Base-by-base conservation (phyloP, 1,284 basidiomycete species). In the Wallemia mellicola region DNA sequence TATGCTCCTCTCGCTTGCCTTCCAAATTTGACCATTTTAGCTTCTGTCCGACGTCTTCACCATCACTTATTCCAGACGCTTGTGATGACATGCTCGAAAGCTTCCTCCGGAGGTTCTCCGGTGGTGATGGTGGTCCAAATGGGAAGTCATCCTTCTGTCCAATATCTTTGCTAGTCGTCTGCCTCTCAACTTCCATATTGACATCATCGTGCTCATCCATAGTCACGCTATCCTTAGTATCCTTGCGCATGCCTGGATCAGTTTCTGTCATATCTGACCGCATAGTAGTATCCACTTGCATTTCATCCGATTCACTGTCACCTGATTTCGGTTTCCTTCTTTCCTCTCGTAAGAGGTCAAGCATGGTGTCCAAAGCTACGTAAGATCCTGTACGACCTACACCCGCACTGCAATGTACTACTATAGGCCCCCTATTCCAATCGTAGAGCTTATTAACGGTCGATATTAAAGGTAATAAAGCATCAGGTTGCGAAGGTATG, bases 371-470 rank as follows among this genome's bases (percentile, higher is more conserved):
- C 2, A 91, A 78, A 14, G 84, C 79, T 66, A 94, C 88, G 68
- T 85, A 94, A 38, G 84, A 85, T 25, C 88, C 88, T 0, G 89
- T 94, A 33, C 88, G 76, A 0, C 88, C 88, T 2, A 92, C 86
- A 17, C 88, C 88, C 0, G 88, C 88, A 22, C 86, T 88, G 67
- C 86, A 89, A 71, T 85, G 81, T 61, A 86, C 62, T 25, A 62
- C 62, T 26, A 61, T 28, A 26, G 62, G 62, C n/a, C 62, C 62
- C 14, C 60, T 60, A 17, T 59, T 24, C 30, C 59, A 27, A 24
- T 24, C 59, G 59, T 24, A 54, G 9, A 11, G 76, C 1, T 61
- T 59, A 61, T 79, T 74, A 25, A 79, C 77, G 60, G 78, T 73
- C 28, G 69, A 68, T 63, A 92, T 77, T 28, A 94, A 74, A 2